Conservation (phyloP, 2,329 filamentous ascomycete species). For the Graphilbum fragrans region DNA sequence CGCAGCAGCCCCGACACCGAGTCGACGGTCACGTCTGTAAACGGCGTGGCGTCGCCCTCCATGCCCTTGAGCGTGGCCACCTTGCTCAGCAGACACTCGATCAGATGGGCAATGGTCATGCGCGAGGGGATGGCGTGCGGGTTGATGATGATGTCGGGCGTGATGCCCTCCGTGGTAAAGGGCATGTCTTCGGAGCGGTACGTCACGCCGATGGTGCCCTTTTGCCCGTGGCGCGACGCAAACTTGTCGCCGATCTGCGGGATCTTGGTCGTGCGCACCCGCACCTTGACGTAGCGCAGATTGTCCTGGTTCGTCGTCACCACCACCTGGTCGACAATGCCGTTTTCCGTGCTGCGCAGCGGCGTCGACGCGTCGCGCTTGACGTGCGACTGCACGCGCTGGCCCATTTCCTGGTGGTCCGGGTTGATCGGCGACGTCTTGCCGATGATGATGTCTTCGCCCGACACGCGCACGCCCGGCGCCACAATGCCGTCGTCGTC, state of each 20-base stretch:
- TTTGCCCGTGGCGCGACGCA: conserved; percentile 94
- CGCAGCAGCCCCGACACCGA: conserved; percentile 78
- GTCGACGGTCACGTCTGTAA: conserved; percentile 95
- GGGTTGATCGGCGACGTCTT: conserved; percentile 78
- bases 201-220: conserved; percentile 94
- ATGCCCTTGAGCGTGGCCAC: conserved; percentile 86
- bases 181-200: conserved; percentile 95
- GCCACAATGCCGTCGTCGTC: conserved; percentile 93
- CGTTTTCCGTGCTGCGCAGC: conserved; percentile 73
- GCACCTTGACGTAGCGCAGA: conserved; percentile 78
- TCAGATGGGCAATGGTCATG: conserved; percentile 99
- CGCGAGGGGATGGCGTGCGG: conserved; percentile 98
- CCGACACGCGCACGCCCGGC: conserved; percentile 86
- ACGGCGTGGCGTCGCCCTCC: conserved; percentile 95
- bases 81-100: conserved; percentile 95
- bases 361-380: conserved; percentile 58
- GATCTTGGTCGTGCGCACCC: conserved; percentile 87
- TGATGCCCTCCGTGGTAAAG: conserved; percentile 80
- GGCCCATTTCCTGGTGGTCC: conserved; percentile 64
- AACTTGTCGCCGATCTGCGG: conserved; percentile 98
- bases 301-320: conserved; percentile 81
- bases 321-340: conserved; percentile 94
- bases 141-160: conserved; percentile 99
- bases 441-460: conserved; percentile 79
- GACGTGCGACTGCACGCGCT: conserved; percentile 51